Base-by-base conservation (phyloP, 306 rosid genomes). In the Elaeagnus macrophylla region DNA sequence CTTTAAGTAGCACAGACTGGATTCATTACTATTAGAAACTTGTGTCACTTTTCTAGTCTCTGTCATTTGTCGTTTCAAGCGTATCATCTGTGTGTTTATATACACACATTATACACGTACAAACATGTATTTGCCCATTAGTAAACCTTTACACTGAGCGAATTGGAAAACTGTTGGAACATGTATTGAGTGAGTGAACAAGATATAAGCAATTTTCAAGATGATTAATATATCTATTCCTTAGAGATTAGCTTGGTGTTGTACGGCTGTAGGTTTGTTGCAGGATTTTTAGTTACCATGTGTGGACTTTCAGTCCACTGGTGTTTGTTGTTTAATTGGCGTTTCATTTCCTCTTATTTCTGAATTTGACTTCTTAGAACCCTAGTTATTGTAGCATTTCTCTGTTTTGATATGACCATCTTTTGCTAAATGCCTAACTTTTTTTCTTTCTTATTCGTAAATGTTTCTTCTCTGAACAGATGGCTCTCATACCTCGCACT, bases 401-500 rank as follows among this genome's bases (percentile, higher is more conserved):
- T 44, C 12, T 9, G 18, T 42, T 42, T 10, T 1, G 10, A 12
- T n/a, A 10, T 43, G 12, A 11, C 64, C 10, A 59, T n/a, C 16
- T 46, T 40, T 18, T 55, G 62, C 43, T 39, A 16, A 17, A 18
- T 37, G 15, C 20, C 61, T n/a, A 35, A 49, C 8, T 13, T 37
- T 36, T 36, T 5, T 7, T 11, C 39, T n/a, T 39, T 11, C 64
- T 39, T 14, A 32, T 39, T 48, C 49, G 43, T 54, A 53, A 51
- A 9, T 45, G 44, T n/a, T 11, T 50, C 16, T 40, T 25, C 56
- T 59, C 39, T 48, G 38, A 51, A 6, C 65, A 93, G 96, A 93
- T 87, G 96, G 96, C 99, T 67, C 71, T 93, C 67, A 76, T 84
- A 65, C 99, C 96, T 48, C 88, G 95, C 58, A 93, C 79, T 54